These are phyloP conservation scores for Dactylonectria estremocensis DNA, from an alignment of 2,329 filamentous ascomycete genomes.

Conservation along the genomic window DNA sequence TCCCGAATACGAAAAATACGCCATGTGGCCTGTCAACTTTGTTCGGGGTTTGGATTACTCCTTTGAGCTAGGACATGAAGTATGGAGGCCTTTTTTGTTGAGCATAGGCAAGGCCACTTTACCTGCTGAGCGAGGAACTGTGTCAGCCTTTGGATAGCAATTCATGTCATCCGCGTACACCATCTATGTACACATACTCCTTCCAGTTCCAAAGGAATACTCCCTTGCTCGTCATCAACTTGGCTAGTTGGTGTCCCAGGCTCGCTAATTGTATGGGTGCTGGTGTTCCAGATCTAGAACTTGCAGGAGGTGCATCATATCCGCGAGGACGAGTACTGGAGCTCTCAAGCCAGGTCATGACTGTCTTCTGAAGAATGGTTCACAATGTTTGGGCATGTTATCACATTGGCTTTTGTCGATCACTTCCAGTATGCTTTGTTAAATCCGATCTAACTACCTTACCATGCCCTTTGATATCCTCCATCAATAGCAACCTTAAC, in stretches of 20 bases:
- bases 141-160: constrained; percentile 20
- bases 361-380: too few relatives aligned
- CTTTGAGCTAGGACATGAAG: constrained; percentile 41
- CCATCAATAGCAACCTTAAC: not conserved
- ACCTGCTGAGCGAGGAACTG: constrained; percentile 1
- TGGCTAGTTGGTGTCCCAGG: not conserved
- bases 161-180: not conserved
- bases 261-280: not conserved
- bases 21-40: constrained; percentile 52
- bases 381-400: too few relatives aligned
- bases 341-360: too few relatives aligned
- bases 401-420: too few relatives aligned
- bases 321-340: too few relatives aligned
- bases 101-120: constrained; percentile 34
- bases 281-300: not conserved
- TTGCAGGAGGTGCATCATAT: too few relatives aligned
- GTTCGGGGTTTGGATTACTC: constrained; percentile 41
- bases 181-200: not conserved
- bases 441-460: too few relatives aligned
- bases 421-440: too few relatives aligned
- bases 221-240: not conserved
- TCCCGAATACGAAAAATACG: constrained; percentile 50
- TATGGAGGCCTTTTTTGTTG: constrained; percentile 43
- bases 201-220: not conserved
- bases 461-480: not conserved